Evolutionary conservation across 805 yeast species (phyloP), one percentile per base, ranked within the genome.

Genomic region (Maudiozyma turicensis): DNA sequence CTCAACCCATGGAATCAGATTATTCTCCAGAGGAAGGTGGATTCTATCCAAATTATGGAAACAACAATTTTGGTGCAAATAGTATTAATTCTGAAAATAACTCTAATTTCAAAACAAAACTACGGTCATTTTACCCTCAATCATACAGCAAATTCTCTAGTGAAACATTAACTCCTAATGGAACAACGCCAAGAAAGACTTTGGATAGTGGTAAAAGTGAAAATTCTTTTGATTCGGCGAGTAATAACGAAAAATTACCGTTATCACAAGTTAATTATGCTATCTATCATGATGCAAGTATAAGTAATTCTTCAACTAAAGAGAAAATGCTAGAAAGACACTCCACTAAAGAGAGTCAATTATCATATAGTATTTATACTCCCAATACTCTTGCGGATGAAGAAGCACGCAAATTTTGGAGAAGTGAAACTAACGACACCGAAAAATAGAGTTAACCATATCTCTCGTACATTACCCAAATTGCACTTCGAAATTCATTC

Each of bases 351-450:
- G 10, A 5, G 34, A 50, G 40, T 6, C 32, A 43, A 33, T 31
- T 11, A 26, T 26, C 43, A 6, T 35, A 14, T 6, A 56, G 58
- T 15, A 40, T 63, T 3, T 59, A 54, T 44, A 66, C 71, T 1
- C 71, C 72, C 40, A 53, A 67, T 34, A 63, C 72, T 0, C 61
- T 60, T 3, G 66, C 63, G 15, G 73, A 66, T 30, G 66, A 63
- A 32, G 69, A 66, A 14, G 69, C 68, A 1, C 64, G 63, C 47
- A 59, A 55, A 41, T 66, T 64, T 45, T 68, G 72, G 72, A 41
- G 61, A 26, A 59, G n/a, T 35, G 38, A 35, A n/a, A 13, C 20
- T n/a, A 11, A 35, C 15, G 14, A 35, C 38, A 13, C 13, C 5
- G 15, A 35, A n/a, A 15, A 32, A 15, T 11, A 6, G 14, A 35